These are phyloP conservation scores for Durusdinium trenchii DNA, from an alignment of 73 alveolate species.

Conservation along the genomic window DNA sequence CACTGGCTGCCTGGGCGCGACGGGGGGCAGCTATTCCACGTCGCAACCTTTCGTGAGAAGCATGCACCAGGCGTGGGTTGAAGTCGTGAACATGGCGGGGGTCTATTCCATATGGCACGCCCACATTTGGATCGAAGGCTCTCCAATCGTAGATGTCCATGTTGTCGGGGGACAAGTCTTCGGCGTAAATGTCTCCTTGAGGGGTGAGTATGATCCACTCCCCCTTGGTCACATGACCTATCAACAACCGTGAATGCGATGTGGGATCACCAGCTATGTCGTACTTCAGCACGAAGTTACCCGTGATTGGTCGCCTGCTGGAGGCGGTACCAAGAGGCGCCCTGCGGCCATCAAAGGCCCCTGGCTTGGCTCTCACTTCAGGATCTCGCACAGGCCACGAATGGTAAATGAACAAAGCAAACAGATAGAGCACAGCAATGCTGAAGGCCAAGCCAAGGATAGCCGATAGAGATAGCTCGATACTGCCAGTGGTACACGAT, in stretches of 20 bases:
- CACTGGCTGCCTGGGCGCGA: neutral
- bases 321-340: constrained; percentile 4
- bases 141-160: neutral
- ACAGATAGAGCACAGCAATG: neutral
- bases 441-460: no score
- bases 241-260: neutral
- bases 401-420: no score
- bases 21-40: neutral
- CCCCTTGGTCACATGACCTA: neutral
- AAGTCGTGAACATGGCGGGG: neutral
- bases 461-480: no score
- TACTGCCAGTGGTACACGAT: no score
- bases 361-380: neutral
- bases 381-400: neutral
- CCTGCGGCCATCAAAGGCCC: constrained; percentile 20
- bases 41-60: neutral
- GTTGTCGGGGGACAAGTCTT: neutral
- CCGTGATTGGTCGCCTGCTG: neutral
- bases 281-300: neutral
- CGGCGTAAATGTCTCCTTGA: neutral
- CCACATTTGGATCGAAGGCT: neutral
- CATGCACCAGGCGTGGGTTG: neutral
- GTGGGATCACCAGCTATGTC: neutral
- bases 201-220: neutral
- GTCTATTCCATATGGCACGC: neutral